These are phyloP conservation scores for Curvularia sp. DNA, from an alignment of 2,329 filamentous ascomycete species.

Conservation along the genomic window DNA sequence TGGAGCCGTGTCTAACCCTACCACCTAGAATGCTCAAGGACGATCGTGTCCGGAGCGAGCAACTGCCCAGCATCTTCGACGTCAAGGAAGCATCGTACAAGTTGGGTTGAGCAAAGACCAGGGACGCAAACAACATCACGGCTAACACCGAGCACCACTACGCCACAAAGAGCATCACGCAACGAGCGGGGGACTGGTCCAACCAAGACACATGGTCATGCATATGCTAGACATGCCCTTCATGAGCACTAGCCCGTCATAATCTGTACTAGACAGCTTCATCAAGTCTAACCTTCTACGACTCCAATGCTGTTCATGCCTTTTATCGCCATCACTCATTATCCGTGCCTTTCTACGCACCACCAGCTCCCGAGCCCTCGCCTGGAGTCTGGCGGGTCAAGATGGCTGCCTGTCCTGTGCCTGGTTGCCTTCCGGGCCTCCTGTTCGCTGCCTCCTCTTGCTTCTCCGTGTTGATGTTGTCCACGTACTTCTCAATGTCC, in stretches of 20 bases:
- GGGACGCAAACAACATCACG: neutral
- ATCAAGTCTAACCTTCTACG: slow-evolving; percentile 38
- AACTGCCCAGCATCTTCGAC: slow-evolving; percentile 74
- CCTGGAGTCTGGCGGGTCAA: slow-evolving; percentile 67
- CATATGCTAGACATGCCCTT: slow-evolving; percentile 38
- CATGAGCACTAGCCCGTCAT: slow-evolving; percentile 34
- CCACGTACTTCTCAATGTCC: slow-evolving; percentile 96
- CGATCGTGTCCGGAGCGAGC: slow-evolving; percentile 72
- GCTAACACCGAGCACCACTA: slow-evolving; percentile 7
- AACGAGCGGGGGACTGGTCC: slow-evolving; percentile 18
- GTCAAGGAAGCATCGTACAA: slow-evolving; percentile 76
- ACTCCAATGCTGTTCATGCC: slow-evolving; percentile 44
- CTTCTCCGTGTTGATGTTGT: slow-evolving; percentile 99
- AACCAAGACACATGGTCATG: slow-evolving; percentile 1
- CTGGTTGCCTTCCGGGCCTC: slow-evolving; percentile 71
- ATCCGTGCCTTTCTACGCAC: slow-evolving; percentile 14
- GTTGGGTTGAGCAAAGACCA: slow-evolving; percentile 65
- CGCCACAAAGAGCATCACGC: slow-evolving; percentile 5
- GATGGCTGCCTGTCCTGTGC: slow-evolving; percentile 74
- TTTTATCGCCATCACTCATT: slow-evolving; percentile 32
- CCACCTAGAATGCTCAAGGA: slow-evolving; percentile 81
- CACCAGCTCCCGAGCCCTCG: slow-evolving; percentile 45
- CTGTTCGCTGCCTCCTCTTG: slow-evolving; percentile 98
- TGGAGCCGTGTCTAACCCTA: slow-evolving; percentile 9
- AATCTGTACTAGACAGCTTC: slow-evolving; percentile 41